A percentile compares a stretch with the other conserved stretches of the same genome.
phyloP scores from a whole-genome alignment of 2,329 filamentous ascomycete species.

The Dendryphion nanum region DNA sequence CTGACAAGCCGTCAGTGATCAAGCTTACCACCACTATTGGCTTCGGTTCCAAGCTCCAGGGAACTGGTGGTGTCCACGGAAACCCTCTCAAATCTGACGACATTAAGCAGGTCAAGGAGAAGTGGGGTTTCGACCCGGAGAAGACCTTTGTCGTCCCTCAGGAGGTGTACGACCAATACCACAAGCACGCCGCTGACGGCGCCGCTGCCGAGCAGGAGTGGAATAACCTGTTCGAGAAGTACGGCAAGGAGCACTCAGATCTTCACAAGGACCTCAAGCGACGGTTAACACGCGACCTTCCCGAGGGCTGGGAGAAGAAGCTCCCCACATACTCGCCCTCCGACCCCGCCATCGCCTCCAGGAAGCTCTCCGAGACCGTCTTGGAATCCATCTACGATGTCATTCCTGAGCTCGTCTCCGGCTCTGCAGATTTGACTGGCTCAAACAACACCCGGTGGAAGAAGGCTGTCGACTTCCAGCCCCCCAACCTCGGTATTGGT shows the following conservation, averaged over 20 bases:
- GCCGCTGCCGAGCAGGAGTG: slow-evolving; percentile 90
- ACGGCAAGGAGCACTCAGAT: slow-evolving; percentile 71
- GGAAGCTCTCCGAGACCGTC: slow-evolving; percentile 94
- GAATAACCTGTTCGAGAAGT: slow-evolving; percentile 90
- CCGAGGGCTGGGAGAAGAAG: slow-evolving; percentile 93
- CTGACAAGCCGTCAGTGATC: slow-evolving; percentile 95
- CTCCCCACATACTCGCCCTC: slow-evolving; percentile 86
- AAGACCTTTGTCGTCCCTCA: slow-evolving; percentile 91
- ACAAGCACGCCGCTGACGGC: slow-evolving; percentile 80
- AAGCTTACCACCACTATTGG: slow-evolving; percentile 97
- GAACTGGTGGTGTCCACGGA: slow-evolving; percentile 94
- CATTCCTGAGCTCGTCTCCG: slow-evolving; percentile 89
- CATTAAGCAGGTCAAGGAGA: slow-evolving; percentile 87
- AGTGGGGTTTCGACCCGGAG: slow-evolving; percentile 94
- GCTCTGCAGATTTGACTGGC: slow-evolving; percentile 95
- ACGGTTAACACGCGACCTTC: slow-evolving; percentile 78
- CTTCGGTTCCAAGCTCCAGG: slow-evolving; percentile 88
- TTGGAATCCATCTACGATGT: slow-evolving; percentile 80
- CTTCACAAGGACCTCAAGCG: slow-evolving; percentile 80
- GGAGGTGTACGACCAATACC: slow-evolving; percentile 88
- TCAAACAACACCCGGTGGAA: slow-evolving; percentile 99
- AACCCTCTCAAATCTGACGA: slow-evolving; percentile 94
- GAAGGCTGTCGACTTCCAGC: slow-evolving; percentile 95
- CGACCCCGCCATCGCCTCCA: slow-evolving; percentile 82
- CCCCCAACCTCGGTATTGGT: slow-evolving; percentile 78